phyloP scores from a whole-genome alignment of 176 grass and related monocot species.

The Hyparrhenia diplandra region DNA sequence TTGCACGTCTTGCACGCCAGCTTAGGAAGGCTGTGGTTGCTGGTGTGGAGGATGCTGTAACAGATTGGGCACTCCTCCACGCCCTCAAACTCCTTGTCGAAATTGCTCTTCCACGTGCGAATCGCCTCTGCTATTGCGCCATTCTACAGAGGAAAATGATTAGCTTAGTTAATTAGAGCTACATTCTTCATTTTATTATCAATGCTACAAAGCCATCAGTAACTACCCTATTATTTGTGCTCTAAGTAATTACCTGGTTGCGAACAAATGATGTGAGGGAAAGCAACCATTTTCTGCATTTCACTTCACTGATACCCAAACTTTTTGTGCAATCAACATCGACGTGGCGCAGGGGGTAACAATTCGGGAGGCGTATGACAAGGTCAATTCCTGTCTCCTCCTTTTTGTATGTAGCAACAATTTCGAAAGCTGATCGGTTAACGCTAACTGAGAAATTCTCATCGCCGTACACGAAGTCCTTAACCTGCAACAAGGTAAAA shows the following conservation, averaged over 20 bases:
- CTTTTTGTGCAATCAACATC: slow-evolving; percentile 89
- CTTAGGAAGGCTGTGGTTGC: slow-evolving; percentile 81
- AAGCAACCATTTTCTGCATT: slow-evolving; percentile 86
- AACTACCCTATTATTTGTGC: neutral
- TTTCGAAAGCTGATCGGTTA: slow-evolving; percentile 72
- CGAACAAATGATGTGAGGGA: slow-evolving; percentile 79
- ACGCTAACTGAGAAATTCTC: slow-evolving; percentile 90
- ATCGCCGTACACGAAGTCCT: slow-evolving; percentile 59
- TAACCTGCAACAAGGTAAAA: slow-evolving; percentile 50
- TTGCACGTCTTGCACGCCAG: slow-evolving; percentile 94
- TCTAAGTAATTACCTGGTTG: slow-evolving; percentile 51
- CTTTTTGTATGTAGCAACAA: slow-evolving; percentile 96
- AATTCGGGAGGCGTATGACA: slow-evolving; percentile 74
- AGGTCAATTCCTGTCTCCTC: slow-evolving; percentile 97
- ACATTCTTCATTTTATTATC: neutral
- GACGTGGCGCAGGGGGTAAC: slow-evolving; percentile 81
- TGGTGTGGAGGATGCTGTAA: slow-evolving; percentile 90
- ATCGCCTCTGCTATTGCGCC: slow-evolving; percentile 91
- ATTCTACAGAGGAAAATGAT: slow-evolving; percentile 36
- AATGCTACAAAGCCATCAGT: neutral
- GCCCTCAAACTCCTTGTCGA: slow-evolving; percentile 93
- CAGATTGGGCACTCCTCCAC: slow-evolving; percentile 97
- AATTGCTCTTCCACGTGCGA: slow-evolving; percentile 81
- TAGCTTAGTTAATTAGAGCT: neutral
- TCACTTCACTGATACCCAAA: slow-evolving; percentile 85